Evolutionary conservation across 2,329 filamentous ascomycete genomes (phyloP).

Genomic region (Fusarium sororula): DNA sequence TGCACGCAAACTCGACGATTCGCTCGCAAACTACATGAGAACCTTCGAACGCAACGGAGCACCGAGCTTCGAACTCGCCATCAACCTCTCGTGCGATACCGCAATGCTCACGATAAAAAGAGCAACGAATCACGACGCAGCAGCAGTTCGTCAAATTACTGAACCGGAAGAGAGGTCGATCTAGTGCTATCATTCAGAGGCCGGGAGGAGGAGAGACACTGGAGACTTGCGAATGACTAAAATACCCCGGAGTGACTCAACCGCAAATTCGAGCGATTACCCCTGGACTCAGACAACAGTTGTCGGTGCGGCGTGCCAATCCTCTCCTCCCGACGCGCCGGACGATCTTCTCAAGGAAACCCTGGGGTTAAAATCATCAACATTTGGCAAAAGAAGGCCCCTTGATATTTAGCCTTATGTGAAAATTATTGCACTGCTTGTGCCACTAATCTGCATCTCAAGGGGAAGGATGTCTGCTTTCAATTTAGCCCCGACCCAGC

Average conservation of each 20-base stretch:
- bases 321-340: rapidly evolving
- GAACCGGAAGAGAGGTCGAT: rapidly evolving
- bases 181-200: rapidly evolving
- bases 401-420: neutral
- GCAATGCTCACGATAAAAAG: rapidly evolving
- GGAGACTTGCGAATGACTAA: rapidly evolving
- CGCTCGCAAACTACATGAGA: neutral
- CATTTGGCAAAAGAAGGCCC: neutral
- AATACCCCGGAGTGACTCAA: rapidly evolving
- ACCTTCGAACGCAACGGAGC: rapidly evolving
- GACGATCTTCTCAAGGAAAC: too few species aligned
- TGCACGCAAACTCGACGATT: rapidly evolving
- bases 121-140: neutral
- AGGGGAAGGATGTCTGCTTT: too few species aligned
- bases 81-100: neutral
- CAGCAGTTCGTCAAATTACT: neutral
- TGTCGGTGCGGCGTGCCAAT: neutral
- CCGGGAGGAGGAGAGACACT: rapidly evolving
- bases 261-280: neutral
- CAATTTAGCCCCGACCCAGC: rapidly evolving
- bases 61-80: too few species aligned
- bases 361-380: rapidly evolving
- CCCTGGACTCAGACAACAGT: neutral
- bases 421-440: too few species aligned
- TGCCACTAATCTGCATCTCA: neutral